phyloP scores from a whole-genome alignment of 2,329 filamentous ascomycete species.

The Macroventuria anomochaeta region DNA sequence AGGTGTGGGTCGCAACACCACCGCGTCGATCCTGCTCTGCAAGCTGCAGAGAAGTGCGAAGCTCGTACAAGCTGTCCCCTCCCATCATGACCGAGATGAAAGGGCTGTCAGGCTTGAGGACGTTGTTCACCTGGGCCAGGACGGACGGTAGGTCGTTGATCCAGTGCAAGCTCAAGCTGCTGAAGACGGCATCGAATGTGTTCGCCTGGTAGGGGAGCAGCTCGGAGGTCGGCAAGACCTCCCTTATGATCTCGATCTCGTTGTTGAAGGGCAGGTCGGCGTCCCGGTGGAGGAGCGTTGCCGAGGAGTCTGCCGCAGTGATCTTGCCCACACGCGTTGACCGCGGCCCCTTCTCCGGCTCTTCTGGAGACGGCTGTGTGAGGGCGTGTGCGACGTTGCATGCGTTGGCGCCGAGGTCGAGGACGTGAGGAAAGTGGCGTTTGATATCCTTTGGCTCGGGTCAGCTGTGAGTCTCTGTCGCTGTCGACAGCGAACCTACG shows the following conservation, averaged over 20 bases:
- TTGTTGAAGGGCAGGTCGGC: constrained; percentile 75
- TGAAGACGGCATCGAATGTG: constrained; percentile 88
- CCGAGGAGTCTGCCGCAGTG: constrained; percentile 82
- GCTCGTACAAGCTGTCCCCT: constrained; percentile 90
- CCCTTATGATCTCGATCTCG: constrained; percentile 72
- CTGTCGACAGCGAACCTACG: constrained; percentile 53
- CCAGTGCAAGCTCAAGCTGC: constrained; percentile 92
- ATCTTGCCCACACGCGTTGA: constrained; percentile 74
- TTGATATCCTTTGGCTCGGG: constrained; percentile 84
- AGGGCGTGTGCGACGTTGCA: constrained; percentile 91
- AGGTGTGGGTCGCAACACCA: constrained; percentile 90
- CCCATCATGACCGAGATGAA: constrained; percentile 97
- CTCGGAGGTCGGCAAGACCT: constrained; percentile 77
- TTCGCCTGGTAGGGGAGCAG: constrained; percentile 75
- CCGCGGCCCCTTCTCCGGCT: constrained; percentile 69
- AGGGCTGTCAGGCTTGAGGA: constrained; percentile 87
- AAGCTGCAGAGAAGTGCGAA: constrained; percentile 90
- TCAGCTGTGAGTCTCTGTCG: constrained; percentile 15
- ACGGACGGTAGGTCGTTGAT: constrained; percentile 93
- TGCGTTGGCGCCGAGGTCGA: constrained; percentile 94
- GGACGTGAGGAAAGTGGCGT: constrained; percentile 78
- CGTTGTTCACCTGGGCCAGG: constrained; percentile 80
- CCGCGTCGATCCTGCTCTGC: constrained; percentile 89
- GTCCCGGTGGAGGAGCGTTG: constrained; percentile 80
- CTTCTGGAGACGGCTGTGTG: constrained; percentile 65